phyloP scores from a whole-genome alignment of 768 basidiomycete species.

The Hemileccinum rubropunctum region DNA sequence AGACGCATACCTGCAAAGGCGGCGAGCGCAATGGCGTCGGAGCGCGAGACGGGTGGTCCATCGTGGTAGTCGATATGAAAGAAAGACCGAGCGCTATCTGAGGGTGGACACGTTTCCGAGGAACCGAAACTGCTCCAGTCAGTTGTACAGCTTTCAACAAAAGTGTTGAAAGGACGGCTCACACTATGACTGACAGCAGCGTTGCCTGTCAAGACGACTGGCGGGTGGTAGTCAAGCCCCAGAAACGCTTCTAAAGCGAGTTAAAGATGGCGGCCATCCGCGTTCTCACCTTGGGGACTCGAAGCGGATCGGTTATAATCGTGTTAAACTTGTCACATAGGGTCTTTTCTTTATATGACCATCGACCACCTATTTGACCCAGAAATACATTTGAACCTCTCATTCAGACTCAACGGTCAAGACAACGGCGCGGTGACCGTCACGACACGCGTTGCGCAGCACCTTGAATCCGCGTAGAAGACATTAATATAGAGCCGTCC shows the following conservation, averaged over 20 bases:
- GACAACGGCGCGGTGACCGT: not conserved
- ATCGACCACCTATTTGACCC: no score
- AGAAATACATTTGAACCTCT: no score
- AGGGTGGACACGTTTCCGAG: constrained; percentile 32
- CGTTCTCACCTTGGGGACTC: constrained; percentile 11
- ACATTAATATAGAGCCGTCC: not conserved
- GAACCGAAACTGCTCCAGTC: constrained; percentile 14
- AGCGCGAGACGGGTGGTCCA: constrained; percentile 26
- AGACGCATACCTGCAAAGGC: constrained; percentile 28
- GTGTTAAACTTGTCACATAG: constrained; percentile 21
- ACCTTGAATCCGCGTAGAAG: not conserved
- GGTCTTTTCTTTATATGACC: constrained; percentile 18
- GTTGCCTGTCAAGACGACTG: no score
- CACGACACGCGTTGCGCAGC: not conserved
- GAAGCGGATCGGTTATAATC: constrained; percentile 6
- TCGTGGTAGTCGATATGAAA: constrained; percentile 20
- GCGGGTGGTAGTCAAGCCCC: no score
- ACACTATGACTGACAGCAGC: no score
- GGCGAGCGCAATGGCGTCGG: constrained; percentile 23
- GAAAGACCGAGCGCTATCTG: constrained; percentile 21
- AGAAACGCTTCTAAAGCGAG: not conserved
- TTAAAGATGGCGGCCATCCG: not conserved
- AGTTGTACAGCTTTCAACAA: no score
- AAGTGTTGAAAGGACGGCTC: no score
- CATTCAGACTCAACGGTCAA: not conserved